Conservation (phyloP, 192 early-diverging fungal species). For the Gaertneriomyces sp. region DNA sequence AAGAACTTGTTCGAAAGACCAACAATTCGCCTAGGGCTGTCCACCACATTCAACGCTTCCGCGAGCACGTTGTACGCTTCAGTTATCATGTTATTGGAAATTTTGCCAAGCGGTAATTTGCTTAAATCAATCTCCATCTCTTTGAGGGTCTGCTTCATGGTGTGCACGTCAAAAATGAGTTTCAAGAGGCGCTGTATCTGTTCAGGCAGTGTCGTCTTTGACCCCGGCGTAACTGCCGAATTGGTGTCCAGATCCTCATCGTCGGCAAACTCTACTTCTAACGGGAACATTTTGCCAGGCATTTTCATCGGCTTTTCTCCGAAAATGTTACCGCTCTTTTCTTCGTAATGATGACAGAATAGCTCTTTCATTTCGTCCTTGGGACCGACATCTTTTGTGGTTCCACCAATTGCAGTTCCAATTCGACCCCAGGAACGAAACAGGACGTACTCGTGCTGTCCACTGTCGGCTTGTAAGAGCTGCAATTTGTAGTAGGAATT, state of each 20-base stretch:
- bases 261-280: slow-evolving; percentile 16
- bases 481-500: slow-evolving; percentile 31
- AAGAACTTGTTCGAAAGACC: slow-evolving; percentile 24
- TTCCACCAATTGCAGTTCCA: slow-evolving; percentile 14
- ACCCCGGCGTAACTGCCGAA: neutral
- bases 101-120: slow-evolving; percentile 28
- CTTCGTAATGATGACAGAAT: slow-evolving; percentile 4
- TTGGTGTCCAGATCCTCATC: neutral
- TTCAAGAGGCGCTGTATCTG: slow-evolving; percentile 17
- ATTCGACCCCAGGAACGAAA: slow-evolving; percentile 28
- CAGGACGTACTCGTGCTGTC: neutral
- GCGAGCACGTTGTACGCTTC: slow-evolving; percentile 14
- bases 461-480: slow-evolving; percentile 3
- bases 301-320: slow-evolving; percentile 7
- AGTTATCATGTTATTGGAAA: slow-evolving; percentile 12
- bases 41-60: slow-evolving; percentile 6
- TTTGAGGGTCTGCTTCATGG: slow-evolving; percentile 12
- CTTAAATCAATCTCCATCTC: slow-evolving; percentile 25
- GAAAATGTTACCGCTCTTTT: slow-evolving; percentile 15
- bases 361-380: neutral
- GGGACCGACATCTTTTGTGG: slow-evolving; percentile 1
- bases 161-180: slow-evolving; percentile 28
- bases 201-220: slow-evolving; percentile 4
- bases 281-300: slow-evolving; percentile 12
- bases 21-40: neutral